These are phyloP conservation scores for Emergomyces orientalis DNA, from an alignment of 2,329 filamentous ascomycete species.

Conservation along the genomic window DNA sequence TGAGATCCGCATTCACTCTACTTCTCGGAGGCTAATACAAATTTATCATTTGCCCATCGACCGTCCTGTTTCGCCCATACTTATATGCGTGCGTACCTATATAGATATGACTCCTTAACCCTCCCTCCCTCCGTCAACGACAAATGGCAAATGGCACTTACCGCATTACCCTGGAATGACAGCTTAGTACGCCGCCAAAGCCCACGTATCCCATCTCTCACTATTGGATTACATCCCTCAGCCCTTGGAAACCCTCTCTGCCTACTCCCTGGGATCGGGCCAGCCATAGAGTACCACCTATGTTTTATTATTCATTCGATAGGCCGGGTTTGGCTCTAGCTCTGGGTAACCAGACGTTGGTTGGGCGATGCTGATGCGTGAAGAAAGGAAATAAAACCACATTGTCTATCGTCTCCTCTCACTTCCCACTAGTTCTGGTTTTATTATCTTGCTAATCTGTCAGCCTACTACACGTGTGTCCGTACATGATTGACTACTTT, in stretches of 20 bases:
- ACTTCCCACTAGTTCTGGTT: neutral
- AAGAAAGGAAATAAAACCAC: neutral
- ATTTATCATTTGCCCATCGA: neutral
- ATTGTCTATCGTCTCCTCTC: neutral
- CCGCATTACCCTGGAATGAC: neutral
- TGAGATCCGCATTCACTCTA: neutral
- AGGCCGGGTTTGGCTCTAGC: neutral
- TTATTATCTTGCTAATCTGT: neutral
- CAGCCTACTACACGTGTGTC: neutral
- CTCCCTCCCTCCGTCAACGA: neutral
- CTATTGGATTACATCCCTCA: neutral
- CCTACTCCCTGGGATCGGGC: neutral
- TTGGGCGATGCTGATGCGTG: neutral
- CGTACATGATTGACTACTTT: neutral
- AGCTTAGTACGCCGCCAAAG: neutral
- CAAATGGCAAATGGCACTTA: neutral
- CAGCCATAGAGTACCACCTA: neutral
- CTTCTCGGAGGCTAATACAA: neutral
- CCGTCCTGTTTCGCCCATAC: neutral
- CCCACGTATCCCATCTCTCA: neutral
- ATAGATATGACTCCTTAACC: neutral
- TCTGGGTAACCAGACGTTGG: neutral
- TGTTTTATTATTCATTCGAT: neutral
- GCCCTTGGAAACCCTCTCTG: neutral
- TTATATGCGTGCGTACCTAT: neutral